phyloP scores from a whole-genome alignment of 768 basidiomycete species.

The Boletus sp. region DNA sequence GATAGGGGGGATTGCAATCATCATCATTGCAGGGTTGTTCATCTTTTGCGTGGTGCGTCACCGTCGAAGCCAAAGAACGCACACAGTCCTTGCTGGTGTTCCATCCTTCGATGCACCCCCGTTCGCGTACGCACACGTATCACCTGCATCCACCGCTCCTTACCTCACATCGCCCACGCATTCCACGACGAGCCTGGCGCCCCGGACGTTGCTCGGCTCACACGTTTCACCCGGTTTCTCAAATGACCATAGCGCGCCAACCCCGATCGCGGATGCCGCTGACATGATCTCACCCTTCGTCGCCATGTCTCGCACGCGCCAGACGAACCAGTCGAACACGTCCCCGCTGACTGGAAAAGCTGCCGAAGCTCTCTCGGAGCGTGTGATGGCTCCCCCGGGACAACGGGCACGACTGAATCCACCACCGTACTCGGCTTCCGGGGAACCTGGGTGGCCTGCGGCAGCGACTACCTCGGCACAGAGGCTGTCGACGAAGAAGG shows the following conservation, averaged over 20 bases:
- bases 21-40: slow-evolving; percentile 17
- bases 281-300: slow-evolving; percentile 27
- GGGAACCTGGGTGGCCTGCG: background rate
- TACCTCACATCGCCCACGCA: slow-evolving; percentile 3
- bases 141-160: background rate
- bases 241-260: background rate
- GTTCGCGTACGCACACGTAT: background rate
- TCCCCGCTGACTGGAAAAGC: background rate
- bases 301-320: slow-evolving; percentile 4
- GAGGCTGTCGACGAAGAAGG: slow-evolving; percentile 1
- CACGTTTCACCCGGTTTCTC: background rate
- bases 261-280: slow-evolving; percentile 15
- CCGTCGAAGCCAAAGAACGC: slow-evolving; percentile 5
- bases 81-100: background rate
- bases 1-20: slow-evolving; percentile 12
- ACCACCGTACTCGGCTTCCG: slow-evolving; percentile 23
- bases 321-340: background rate
- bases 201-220: background rate
- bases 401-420: slow-evolving; percentile 26
- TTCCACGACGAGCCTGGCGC: slow-evolving; percentile 13
- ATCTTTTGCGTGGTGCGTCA: slow-evolving; percentile 9
- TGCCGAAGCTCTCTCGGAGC: slow-evolving; percentile 5
- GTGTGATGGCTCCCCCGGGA: background rate
- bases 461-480: background rate
- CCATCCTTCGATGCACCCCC: slow-evolving; percentile 1